Evolutionary conservation across 2,329 filamentous ascomycete genomes (phyloP).

Genomic region (Alternaria brassicicola): DNA sequence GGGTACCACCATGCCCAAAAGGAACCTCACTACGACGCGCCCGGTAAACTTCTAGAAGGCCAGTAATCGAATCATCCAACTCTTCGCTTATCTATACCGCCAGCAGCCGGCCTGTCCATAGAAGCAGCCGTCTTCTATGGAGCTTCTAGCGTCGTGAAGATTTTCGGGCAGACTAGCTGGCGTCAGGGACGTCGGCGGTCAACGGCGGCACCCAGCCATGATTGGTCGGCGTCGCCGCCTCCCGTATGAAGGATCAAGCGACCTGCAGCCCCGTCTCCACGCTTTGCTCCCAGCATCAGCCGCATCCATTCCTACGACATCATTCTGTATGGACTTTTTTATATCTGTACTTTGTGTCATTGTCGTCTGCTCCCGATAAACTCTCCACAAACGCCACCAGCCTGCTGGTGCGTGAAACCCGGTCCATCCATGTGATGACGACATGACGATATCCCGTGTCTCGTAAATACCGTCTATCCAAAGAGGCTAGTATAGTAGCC

Average conservation of each 20-base stretch:
- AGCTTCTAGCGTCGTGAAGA: constrained; percentile 12
- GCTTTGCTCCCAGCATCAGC: constrained; percentile 37
- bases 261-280: constrained; percentile 38
- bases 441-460: constrained; percentile 24
- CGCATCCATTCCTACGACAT: constrained; percentile 27
- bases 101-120: not conserved
- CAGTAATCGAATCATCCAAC: constrained; percentile 4
- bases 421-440: constrained; percentile 28
- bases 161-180: constrained; percentile 3
- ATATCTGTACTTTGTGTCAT: constrained; percentile 8
- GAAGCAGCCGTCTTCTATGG: constrained; percentile 8
- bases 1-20: not conserved
- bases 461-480: constrained; percentile 23
- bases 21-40: not conserved
- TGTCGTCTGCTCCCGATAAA: constrained; percentile 17
- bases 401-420: constrained; percentile 5
- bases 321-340: constrained; percentile 12
- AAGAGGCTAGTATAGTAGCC: constrained; percentile 22
- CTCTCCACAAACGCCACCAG: constrained; percentile 5
- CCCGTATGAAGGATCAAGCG: constrained; percentile 26
- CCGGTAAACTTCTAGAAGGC: constrained; percentile 1
- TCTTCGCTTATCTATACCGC: not conserved
- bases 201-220: constrained; percentile 2
- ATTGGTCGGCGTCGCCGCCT: constrained; percentile 18
- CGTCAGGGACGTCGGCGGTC: not conserved